phyloP scores from a whole-genome alignment of 1,284 basidiomycete species.

The Cryptococcus sp. region DNA sequence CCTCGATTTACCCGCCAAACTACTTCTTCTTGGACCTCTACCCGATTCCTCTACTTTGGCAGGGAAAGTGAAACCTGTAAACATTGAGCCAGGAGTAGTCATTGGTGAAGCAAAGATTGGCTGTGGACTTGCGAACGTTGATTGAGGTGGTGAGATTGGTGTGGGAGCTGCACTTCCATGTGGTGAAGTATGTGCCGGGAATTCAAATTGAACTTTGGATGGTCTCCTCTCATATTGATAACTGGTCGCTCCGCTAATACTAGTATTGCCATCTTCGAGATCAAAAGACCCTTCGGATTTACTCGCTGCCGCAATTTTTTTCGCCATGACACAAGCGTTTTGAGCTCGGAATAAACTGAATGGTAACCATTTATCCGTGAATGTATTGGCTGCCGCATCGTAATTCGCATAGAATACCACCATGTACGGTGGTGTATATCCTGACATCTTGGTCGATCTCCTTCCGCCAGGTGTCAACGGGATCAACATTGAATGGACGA shows the following conservation, averaged over 20 bases:
- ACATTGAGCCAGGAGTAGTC: constrained; percentile 12
- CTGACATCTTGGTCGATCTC: constrained; percentile 4
- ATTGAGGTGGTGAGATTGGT: neutral
- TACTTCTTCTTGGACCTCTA: neutral
- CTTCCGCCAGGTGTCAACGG: constrained; percentile 33
- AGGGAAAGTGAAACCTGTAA: constrained; percentile 3
- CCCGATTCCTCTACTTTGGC: neutral
- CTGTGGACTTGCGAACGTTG: too few relatives aligned
- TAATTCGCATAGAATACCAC: constrained; percentile 49
- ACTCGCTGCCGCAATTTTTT: constrained; percentile 16
- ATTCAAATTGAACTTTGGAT: constrained; percentile 44
- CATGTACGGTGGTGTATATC: constrained; percentile 43
- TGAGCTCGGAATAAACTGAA: constrained; percentile 49
- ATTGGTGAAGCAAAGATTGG: neutral
- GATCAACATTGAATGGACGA: constrained; percentile 38
- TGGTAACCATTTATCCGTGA: constrained; percentile 48
- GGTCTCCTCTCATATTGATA: constrained; percentile 25
- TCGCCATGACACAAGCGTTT: constrained; percentile 46
- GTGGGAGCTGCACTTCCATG: neutral
- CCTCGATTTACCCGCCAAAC: constrained; percentile 7
- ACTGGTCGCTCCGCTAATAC: neutral
- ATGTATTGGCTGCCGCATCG: constrained; percentile 45
- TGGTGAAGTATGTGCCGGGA: constrained; percentile 8
- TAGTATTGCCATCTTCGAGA: neutral
- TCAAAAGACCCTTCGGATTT: neutral